Conservation (phyloP, 2,329 filamentous ascomycete species). For the Verticillium dahliae region DNA sequence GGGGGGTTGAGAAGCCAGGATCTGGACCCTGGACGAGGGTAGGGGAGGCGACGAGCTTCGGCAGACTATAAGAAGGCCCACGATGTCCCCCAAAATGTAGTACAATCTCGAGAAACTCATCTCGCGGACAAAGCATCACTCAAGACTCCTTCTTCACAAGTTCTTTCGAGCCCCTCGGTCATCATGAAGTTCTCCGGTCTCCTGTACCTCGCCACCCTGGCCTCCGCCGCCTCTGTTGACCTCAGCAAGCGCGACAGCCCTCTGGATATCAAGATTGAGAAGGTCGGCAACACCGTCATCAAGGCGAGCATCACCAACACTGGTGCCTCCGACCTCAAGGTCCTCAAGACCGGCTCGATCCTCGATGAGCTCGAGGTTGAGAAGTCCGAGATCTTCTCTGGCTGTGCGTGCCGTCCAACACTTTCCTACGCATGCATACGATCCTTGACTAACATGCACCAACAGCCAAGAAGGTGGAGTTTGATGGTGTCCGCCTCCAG, state of each 20-base stretch:
- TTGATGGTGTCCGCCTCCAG: constrained; percentile 47
- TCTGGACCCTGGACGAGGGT: background rate
- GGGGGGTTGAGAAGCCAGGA: background rate
- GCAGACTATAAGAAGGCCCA: background rate
- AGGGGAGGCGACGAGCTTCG: background rate
- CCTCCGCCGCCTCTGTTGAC: constrained; percentile 25
- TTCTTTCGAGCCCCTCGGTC: background rate
- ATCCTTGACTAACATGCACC: constrained; percentile 2
- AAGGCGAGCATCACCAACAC: constrained; percentile 49
- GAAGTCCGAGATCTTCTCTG: constrained; percentile 44
- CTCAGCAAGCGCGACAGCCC: constrained; percentile 30
- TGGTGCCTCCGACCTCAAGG: constrained; percentile 38
- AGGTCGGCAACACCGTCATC: constrained; percentile 44
- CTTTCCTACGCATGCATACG: background rate
- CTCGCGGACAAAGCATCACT: background rate
- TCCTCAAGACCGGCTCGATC: constrained; percentile 47
- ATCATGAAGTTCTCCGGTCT: constrained; percentile 32
- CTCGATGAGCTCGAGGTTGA: constrained; percentile 45
- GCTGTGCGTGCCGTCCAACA: constrained; percentile 26
- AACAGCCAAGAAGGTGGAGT: constrained; percentile 34
- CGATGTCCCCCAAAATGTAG: background rate
- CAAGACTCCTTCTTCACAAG: background rate
- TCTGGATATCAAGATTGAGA: constrained; percentile 37
- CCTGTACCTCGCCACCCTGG: constrained; percentile 26
- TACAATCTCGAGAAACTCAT: background rate